Percentiles rank a stretch among this genome's conserved stretches.
These are phyloP conservation scores for Citrus hindsii DNA, from an alignment of 345 rosid genomes.

Conservation along the genomic window DNA sequence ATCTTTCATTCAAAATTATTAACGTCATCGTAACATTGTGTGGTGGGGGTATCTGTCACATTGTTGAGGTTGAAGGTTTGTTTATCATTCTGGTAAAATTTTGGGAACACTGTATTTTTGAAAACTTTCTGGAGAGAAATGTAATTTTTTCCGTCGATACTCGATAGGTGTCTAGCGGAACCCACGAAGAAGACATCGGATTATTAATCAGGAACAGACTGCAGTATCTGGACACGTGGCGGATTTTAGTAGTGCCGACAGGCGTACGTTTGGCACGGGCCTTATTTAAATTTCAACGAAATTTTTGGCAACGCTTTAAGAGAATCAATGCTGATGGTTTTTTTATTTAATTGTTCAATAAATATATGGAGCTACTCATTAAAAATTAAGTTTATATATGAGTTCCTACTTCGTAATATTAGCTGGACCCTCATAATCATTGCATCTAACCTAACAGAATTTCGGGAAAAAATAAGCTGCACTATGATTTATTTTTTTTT, in stretches of 20 bases:
- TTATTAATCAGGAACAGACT: neutral
- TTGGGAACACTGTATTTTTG: no score
- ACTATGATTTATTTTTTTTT: no score
- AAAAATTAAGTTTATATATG: no score
- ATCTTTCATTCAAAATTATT: no score
- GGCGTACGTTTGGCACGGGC: neutral
- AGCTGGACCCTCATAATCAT: neutral
- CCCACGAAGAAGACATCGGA: neutral
- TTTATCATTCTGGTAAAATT: neutral
- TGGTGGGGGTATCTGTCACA: no score
- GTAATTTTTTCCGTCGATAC: neutral
- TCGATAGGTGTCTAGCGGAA: slow-evolving; percentile 19
- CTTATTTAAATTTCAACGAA: no score
- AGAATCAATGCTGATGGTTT: neutral
- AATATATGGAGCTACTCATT: no score
- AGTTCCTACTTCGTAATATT: neutral
- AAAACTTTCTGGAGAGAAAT: no score
- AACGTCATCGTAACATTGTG: no score
- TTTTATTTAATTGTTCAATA: no score
- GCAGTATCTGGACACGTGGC: slow-evolving; percentile 6
- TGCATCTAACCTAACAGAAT: no score
- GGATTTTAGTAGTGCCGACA: neutral
- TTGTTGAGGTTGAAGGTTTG: no score
- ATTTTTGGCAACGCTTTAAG: neutral
- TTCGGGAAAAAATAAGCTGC: neutral